Evolutionary conservation across 1,284 basidiomycete species (phyloP).

Genomic region (Abortiporus biennis): DNA sequence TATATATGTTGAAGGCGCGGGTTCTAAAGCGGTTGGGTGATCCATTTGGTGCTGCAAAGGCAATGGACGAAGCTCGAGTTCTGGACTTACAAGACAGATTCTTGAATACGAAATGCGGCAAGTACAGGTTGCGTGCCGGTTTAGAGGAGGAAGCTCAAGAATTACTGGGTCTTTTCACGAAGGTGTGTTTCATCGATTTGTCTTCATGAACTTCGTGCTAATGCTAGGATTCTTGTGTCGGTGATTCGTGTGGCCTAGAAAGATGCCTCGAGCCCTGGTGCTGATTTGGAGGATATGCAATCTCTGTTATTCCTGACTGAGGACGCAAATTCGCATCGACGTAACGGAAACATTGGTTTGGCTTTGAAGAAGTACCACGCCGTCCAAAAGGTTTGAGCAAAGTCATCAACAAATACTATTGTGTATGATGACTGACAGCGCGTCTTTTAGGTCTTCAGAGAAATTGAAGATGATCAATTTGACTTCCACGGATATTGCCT

Average conservation of each 20-base stretch:
- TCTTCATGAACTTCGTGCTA: too few relatives aligned
- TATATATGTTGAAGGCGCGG: constrained; percentile 81
- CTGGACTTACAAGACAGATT: constrained; percentile 96
- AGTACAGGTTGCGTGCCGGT: constrained; percentile 85
- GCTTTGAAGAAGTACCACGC: constrained; percentile 87
- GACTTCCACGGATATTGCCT: constrained; percentile 97
- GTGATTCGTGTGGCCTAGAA: constrained; percentile 65
- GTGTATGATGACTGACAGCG: not conserved
- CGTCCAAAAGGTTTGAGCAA: constrained; percentile 57
- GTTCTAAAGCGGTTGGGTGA: constrained; percentile 89
- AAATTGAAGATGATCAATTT: constrained; percentile 94
- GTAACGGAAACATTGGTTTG: constrained; percentile 64
- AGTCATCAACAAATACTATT: not conserved
- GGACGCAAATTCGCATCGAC: constrained; percentile 70
- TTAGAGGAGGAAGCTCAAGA: constrained; percentile 70
- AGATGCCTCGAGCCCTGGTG: constrained; percentile 72
- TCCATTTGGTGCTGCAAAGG: constrained; percentile 64
- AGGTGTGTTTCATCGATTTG: constrained; percentile 45
- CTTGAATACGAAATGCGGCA: constrained; percentile 91
- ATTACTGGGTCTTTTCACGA: constrained; percentile 83
- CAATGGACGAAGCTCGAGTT: constrained; percentile 78
- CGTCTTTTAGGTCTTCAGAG: constrained; percentile 65
- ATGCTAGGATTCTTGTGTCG: too few relatives aligned
- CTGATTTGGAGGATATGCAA: constrained; percentile 96
- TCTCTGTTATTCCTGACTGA: constrained; percentile 86